phyloP scores from a whole-genome alignment of 164 flowering plant genomes.

The Protea cynaroides region DNA sequence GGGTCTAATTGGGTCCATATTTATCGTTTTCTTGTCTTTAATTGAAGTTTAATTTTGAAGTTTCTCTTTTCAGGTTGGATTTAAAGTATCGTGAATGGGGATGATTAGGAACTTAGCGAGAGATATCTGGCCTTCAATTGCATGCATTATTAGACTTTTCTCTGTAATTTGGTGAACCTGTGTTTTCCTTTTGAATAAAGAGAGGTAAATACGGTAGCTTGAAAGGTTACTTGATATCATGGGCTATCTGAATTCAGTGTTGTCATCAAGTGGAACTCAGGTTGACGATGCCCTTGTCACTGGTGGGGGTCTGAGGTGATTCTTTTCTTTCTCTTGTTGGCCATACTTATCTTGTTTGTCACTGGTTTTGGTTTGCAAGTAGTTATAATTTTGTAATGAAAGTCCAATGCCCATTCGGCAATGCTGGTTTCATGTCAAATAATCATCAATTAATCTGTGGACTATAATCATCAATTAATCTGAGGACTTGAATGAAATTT shows the following conservation, averaged over 20 bases:
- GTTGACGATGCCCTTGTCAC: constrained; percentile 68
- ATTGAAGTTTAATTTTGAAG: not conserved
- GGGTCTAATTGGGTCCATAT: not conserved
- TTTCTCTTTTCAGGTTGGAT: not conserved
- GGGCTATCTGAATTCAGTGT: constrained; percentile 71
- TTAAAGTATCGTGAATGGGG: not conserved
- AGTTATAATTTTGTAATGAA: no score
- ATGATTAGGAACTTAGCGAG: not conserved
- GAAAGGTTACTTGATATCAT: constrained; percentile 20
- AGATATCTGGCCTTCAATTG: not conserved
- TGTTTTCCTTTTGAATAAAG: not conserved
- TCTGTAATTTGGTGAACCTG: not conserved
- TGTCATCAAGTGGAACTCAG: constrained; percentile 58
- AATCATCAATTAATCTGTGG: no score
- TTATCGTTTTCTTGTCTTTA: not conserved
- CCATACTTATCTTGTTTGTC: no score
- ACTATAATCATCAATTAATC: no score
- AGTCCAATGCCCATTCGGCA: no score
- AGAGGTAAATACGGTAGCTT: not conserved
- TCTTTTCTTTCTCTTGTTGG: no score
- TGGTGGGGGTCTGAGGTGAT: constrained; percentile 92
- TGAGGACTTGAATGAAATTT: no score
- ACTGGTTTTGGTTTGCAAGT: no score
- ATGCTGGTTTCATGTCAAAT: no score
- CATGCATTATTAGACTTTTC: not conserved